Evolutionary conservation across 352 stramenopile genomes (phyloP).

Genomic region (Phytophthora aleatoria): DNA sequence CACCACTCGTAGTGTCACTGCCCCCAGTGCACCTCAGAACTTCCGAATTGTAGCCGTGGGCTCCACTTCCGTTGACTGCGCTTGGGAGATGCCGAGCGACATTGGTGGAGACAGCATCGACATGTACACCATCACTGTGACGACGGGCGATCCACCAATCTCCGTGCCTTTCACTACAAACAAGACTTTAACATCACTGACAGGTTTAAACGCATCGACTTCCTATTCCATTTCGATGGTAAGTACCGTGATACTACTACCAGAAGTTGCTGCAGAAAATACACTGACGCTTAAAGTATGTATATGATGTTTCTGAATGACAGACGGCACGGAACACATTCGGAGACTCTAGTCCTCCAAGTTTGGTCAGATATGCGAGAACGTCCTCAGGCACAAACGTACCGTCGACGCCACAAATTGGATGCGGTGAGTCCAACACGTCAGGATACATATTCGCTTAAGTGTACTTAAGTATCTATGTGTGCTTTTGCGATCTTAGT

Average conservation of each 20-base stretch:
- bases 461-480: not conserved
- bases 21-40: conserved; percentile 40
- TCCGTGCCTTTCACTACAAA: not conserved
- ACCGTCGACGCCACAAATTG: conserved; percentile 29
- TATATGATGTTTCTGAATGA: not conserved
- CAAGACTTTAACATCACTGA: conserved; percentile 2
- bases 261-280: not conserved
- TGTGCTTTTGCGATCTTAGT: conserved; percentile 25
- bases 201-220: conserved; percentile 16
- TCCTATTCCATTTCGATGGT: conserved; percentile 54
- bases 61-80: conserved; percentile 30
- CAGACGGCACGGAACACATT: conserved; percentile 26
- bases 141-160: conserved; percentile 13
- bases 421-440: conserved; percentile 35
- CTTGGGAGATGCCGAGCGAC: conserved; percentile 45
- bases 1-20: conserved; percentile 31
- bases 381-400: conserved; percentile 26
- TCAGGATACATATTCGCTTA: not conserved
- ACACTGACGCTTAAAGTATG: not conserved
- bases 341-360: conserved; percentile 20
- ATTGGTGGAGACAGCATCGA: conserved; percentile 41
- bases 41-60: conserved; percentile 35
- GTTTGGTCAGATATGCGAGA: conserved; percentile 30
- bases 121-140: conserved; percentile 34
- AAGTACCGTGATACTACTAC: conserved; percentile 14